Base-by-base conservation (phyloP, 305 asterid genomes). In the Fraxinus greggii region DNA sequence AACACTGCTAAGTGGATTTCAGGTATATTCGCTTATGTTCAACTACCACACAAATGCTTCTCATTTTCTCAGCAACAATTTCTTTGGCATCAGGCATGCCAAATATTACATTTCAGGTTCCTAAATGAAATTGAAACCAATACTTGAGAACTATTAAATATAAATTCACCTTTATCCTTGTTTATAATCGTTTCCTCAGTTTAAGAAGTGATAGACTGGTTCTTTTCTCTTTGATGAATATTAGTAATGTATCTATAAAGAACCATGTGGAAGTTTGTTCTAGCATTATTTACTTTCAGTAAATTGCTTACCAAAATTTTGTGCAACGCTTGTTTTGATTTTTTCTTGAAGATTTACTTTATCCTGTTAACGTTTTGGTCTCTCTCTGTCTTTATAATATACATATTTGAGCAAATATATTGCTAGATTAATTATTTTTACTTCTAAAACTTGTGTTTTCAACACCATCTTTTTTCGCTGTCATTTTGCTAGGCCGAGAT, bases 1-100 rank as follows among this genome's bases (percentile, higher is more conserved):
- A 88, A 90, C 93, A 72, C 93, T 96, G 75, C 98, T 96, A 48
- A 87, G 94, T 85, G 99, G 98, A 75, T 96, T 96, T 87, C 99
- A 94, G 99, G 99, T 94, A 90, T 32, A 69, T 72, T 42, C 69
- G 79, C 23, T 33, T 84, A 78, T 70, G 35, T 78, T 42, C 21
- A 76, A 29, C 78, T 81, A 23, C 45, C 42, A 35, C 15, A 36
- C 54, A 54, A 19, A 24, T 81, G 70, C 72, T 77, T 77, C 69
- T 65, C 65, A 61, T 80, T 77, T 79, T 78, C 84, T 63, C 5
- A 23, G 79, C 15, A 29, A 70, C 77, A 17, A 70, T 70, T 45
- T 77, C 76, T 63, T 79, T 24, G 67, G 76, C 54, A 13, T 72
- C 65, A 33, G 79, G 70, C 59, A 72, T 35, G 32, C 73, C 29